A percentile compares a stretch with the other conserved stretches of the same genome.
These are phyloP conservation scores for Cyclospora cayetanensis DNA, from an alignment of 169 alveolate species.

Conservation along the genomic window DNA sequence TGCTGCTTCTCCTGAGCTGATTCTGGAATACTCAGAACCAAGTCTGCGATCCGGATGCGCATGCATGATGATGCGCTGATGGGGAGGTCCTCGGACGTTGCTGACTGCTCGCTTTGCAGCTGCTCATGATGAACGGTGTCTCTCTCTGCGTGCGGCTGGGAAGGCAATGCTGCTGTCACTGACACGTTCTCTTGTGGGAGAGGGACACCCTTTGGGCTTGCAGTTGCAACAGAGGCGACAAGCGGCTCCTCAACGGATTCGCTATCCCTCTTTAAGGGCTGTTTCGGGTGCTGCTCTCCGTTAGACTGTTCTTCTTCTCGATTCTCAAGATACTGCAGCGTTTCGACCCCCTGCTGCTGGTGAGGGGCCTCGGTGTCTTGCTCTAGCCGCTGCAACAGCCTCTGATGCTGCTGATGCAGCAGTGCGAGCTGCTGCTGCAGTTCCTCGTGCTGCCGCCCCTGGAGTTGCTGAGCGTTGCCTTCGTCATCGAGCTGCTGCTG, in stretches of 20 bases:
- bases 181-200: background rate
- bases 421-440: conserved; percentile 42
- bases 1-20: conserved; percentile 11
- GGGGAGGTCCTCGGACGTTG: background rate
- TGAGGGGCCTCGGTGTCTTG: background rate
- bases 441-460: conserved; percentile 25
- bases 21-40: conserved; percentile 3
- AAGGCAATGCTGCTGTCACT: background rate
- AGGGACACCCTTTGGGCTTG: background rate
- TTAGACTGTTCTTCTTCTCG: no score
- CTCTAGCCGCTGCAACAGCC: conserved; percentile 31
- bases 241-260: background rate
- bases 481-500: background rate
- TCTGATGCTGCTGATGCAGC: conserved; percentile 46
- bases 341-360: conserved; percentile 13
- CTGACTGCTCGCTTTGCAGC: background rate
- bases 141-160: background rate
- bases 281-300: conserved; percentile 4
- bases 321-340: no score
- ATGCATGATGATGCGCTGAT: conserved; percentile 32
- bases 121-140: background rate
- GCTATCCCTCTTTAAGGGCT: background rate
- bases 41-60: conserved; percentile 32
- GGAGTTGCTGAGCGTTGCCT: background rate
- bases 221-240: background rate